These are phyloP conservation scores for Castanea sativa DNA, from an alignment of 306 rosid genomes.

Conservation along the genomic window DNA sequence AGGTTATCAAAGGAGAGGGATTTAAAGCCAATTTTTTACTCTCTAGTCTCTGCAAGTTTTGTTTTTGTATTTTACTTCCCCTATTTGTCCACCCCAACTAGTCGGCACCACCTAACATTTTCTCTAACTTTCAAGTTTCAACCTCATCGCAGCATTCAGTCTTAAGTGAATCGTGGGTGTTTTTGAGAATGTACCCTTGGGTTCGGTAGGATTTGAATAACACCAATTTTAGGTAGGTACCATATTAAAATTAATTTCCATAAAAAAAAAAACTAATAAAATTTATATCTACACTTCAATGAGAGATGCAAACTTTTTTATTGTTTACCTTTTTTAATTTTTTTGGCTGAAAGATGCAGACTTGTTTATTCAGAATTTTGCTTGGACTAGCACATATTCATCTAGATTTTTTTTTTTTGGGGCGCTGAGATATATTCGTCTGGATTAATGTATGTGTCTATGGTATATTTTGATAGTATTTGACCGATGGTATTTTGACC, in stretches of 20 bases:
- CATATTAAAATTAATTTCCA: not conserved
- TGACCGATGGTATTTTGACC: not conserved
- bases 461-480: not conserved
- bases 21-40: not conserved
- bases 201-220: not conserved
- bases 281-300: too few relatives aligned
- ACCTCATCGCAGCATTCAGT: not conserved
- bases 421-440: not conserved
- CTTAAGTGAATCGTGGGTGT: not conserved
- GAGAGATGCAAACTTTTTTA: too few relatives aligned
- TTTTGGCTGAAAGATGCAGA: too few relatives aligned
- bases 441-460: not conserved
- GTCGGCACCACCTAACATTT: slow-evolving; percentile 23
- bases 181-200: not conserved
- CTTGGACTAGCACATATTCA: not conserved
- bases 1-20: not conserved
- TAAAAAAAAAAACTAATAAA: too few relatives aligned
- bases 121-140: slow-evolving; percentile 9
- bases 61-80: too few relatives aligned
- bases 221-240: not conserved
- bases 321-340: too few relatives aligned
- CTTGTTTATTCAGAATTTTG: not conserved
- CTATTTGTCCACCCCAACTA: not conserved
- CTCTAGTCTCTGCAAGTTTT: not conserved
- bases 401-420: too few relatives aligned